A percentile compares a stretch with the other conserved stretches of the same genome.
Evolutionary conservation across 2,329 filamentous ascomycete species (phyloP).

Genomic region (Emergomyces orientalis): DNA sequence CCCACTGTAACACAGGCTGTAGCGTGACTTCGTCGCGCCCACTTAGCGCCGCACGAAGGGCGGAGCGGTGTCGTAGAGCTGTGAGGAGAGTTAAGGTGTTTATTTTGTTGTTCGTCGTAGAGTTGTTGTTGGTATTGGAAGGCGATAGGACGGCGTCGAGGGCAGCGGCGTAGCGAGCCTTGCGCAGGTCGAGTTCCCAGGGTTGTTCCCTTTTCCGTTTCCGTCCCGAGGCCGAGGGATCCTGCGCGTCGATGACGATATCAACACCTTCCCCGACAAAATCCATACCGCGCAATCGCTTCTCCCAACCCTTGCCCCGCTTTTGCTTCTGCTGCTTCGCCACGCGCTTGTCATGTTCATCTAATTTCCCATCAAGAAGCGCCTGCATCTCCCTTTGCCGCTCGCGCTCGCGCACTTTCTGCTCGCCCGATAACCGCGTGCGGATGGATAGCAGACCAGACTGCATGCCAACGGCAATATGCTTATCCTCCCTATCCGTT

Average conservation of each 20-base stretch:
- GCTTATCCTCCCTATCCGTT: constrained; percentile 68
- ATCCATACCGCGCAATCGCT: constrained; percentile 60
- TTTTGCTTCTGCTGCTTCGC: constrained; percentile 58
- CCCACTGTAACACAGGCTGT: constrained; percentile 74
- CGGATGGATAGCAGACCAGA: constrained; percentile 84
- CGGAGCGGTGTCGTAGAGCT: constrained; percentile 78
- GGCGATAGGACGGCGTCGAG: constrained; percentile 64
- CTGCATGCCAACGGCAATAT: constrained; percentile 90
- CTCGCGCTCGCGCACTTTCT: constrained; percentile 66
- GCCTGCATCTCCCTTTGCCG: constrained; percentile 78
- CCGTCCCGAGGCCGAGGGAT: constrained; percentile 34
- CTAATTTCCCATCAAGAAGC: constrained; percentile 66
- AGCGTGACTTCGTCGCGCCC: constrained; percentile 72
- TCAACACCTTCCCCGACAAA: constrained; percentile 76
- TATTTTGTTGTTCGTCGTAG: constrained; percentile 46
- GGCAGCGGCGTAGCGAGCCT: constrained; percentile 65
- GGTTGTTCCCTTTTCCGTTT: constrained; percentile 56
- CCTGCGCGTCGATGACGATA: constrained; percentile 68
- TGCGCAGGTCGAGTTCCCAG: constrained; percentile 77
- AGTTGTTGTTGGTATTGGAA: constrained; percentile 39
- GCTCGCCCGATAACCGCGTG: constrained; percentile 74
- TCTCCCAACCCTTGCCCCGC: constrained; percentile 51
- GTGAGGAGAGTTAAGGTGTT: constrained; percentile 68
- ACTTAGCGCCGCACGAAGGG: constrained; percentile 68
- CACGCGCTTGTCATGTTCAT: constrained; percentile 63